These are phyloP conservation scores for Carex arenaria DNA, from an alignment of 202 grass and related monocot genomes.

Conservation along the genomic window DNA sequence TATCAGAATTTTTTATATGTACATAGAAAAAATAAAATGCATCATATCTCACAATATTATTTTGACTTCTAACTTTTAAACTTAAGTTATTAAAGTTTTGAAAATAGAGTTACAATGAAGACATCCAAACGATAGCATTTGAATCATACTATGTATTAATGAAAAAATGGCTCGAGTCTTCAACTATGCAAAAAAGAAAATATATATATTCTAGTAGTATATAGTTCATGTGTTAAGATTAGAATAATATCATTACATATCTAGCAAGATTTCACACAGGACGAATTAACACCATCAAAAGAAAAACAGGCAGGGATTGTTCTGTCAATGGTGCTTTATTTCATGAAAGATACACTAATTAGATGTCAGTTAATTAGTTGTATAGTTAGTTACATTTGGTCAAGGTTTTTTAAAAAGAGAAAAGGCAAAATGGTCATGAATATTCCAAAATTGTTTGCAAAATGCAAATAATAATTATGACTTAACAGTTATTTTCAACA, in stretches of 20 bases:
- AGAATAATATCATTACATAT: background rate
- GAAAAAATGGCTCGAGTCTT: no score
- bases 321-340: background rate
- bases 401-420: background rate
- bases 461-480: conserved; percentile 18
- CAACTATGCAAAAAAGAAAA: no score
- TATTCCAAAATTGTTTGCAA: background rate
- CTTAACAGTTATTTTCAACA: conserved; percentile 40
- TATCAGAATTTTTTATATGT: no score
- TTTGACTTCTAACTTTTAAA: no score
- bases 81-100: no score
- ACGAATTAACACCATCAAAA: background rate
- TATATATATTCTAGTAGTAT: no score
- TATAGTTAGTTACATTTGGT: background rate
- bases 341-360: background rate
- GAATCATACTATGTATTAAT: no score
- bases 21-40: no score
- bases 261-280: background rate
- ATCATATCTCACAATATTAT: no score
- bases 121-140: no score
- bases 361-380: background rate
- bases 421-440: background rate
- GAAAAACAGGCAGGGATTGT: background rate
- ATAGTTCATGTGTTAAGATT: background rate
- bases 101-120: no score